Conservation (phyloP, 768 basidiomycete species). For the Trametes punicea region DNA sequence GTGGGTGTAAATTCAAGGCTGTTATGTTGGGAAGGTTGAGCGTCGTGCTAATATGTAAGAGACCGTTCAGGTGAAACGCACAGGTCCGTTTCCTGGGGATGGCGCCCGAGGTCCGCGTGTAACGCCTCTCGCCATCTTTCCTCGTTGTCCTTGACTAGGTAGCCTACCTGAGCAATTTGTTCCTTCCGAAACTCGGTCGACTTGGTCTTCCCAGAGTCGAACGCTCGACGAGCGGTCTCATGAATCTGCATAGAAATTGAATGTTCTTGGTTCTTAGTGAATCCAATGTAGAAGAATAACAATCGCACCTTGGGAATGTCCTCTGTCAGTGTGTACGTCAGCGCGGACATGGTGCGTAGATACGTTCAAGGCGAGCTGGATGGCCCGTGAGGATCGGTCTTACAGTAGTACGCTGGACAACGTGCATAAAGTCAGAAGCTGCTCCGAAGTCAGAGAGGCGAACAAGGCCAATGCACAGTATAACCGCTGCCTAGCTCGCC, state of each 20-base stretch:
- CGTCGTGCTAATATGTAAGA: too few species aligned
- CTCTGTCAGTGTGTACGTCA: conserved; percentile 19
- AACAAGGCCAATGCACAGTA: too few species aligned
- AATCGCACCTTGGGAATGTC: conserved; percentile 26
- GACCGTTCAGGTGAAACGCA: conserved; percentile 9
- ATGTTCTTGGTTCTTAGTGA: neutral
- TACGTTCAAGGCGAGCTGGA: too few species aligned
- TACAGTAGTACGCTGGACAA: too few species aligned
- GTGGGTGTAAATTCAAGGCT: conserved; percentile 60
- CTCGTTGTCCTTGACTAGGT: conserved; percentile 69
- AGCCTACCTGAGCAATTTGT: conserved; percentile 68
- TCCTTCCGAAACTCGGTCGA: conserved; percentile 65
- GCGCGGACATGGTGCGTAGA: neutral
- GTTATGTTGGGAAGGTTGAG: neutral
- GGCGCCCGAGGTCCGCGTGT: conserved; percentile 58
- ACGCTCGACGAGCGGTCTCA: conserved; percentile 48
- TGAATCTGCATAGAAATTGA: conserved; percentile 43
- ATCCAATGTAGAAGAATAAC: neutral
- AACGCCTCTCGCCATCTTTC: conserved; percentile 56
- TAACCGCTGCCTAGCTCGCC: too few species aligned
- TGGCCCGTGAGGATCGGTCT: too few species aligned
- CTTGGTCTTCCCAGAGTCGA: conserved; percentile 59
- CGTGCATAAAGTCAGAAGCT: too few species aligned
- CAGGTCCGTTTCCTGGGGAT: conserved; percentile 53
- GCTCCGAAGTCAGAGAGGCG: too few species aligned